phyloP scores from a whole-genome alignment of 2,329 filamentous ascomycete species.

The Ophiosphaerella herpotricha region DNA sequence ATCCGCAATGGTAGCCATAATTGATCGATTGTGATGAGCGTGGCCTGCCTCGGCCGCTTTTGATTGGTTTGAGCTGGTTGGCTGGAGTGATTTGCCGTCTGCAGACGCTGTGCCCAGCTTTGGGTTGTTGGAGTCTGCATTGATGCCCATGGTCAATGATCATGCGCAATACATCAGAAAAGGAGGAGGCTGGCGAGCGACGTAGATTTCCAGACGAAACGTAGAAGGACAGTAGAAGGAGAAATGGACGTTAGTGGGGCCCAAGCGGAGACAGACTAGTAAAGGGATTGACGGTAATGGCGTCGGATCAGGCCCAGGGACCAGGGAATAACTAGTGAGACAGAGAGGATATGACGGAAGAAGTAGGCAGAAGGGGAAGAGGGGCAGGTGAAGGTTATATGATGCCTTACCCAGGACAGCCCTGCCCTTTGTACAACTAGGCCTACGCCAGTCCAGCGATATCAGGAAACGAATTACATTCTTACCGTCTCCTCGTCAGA shows the following conservation, averaged over 20 bases:
- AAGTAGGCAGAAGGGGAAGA: constrained; percentile 22
- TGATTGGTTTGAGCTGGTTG: constrained; percentile 24
- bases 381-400: constrained; percentile 30
- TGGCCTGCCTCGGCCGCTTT: constrained; percentile 30
- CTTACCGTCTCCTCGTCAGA: constrained; percentile 36
- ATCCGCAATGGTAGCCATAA: constrained; percentile 58
- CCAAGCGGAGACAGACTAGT: constrained; percentile 28
- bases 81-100: constrained; percentile 18
- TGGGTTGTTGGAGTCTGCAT: constrained; percentile 26
- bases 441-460: constrained; percentile 22
- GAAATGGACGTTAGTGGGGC: constrained; percentile 36
- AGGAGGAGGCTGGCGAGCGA: constrained; percentile 7
- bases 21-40: constrained; percentile 15
- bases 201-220: constrained; percentile 5
- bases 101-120: constrained; percentile 10
- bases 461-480: constrained; percentile 30
- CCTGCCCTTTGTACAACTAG: constrained; percentile 25
- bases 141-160: constrained; percentile 36
- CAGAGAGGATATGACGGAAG: constrained; percentile 31
- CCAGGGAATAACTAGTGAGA: constrained; percentile 29
- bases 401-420: constrained; percentile 31
- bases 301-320: constrained; percentile 29
- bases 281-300: constrained; percentile 30
- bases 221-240: constrained; percentile 26
- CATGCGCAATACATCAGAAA: constrained; percentile 25